phyloP scores from a whole-genome alignment of 805 yeast species.

The Kregervanrija fluxuum region DNA sequence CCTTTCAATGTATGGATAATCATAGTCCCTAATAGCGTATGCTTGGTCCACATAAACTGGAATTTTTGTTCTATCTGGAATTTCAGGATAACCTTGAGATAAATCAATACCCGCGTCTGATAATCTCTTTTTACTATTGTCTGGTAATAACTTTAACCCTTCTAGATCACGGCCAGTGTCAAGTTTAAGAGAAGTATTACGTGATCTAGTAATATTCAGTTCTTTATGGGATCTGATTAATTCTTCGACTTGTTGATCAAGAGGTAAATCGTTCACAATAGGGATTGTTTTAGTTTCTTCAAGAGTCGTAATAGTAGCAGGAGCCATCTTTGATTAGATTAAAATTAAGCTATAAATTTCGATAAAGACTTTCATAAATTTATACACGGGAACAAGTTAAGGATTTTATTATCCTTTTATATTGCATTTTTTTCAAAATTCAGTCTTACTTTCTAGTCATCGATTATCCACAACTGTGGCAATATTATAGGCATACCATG shows the following conservation, averaged over 20 bases:
- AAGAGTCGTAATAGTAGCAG: too few species aligned
- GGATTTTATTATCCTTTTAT: too few species aligned
- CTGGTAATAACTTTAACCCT: constrained; percentile 23
- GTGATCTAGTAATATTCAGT: constrained; percentile 7
- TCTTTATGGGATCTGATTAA: constrained; percentile 8
- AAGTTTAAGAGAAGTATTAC: not conserved
- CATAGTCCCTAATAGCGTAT: constrained; percentile 27
- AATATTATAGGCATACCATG: too few species aligned
- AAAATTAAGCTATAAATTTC: too few species aligned
- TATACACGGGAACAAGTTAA: too few species aligned
- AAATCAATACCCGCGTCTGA: constrained; percentile 31
- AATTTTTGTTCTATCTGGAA: constrained; percentile 26
- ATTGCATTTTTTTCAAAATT: too few species aligned
- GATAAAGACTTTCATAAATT: too few species aligned
- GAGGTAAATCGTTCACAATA: not conserved
- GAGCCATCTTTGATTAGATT: too few species aligned
- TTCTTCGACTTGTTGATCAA: constrained; percentile 11
- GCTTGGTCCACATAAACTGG: constrained; percentile 38
- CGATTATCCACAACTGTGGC: too few species aligned
- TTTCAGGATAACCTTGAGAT: constrained; percentile 32
- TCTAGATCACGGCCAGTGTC: constrained; percentile 11
- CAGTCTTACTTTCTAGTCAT: too few species aligned
- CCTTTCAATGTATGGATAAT: constrained; percentile 27
- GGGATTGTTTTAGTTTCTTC: too few species aligned
- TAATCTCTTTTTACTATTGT: constrained; percentile 23